Evolutionary conservation across 345 rosid genomes (phyloP), one percentile per base, ranked within the genome.

Genomic region (Carallia pectinifolia): DNA sequence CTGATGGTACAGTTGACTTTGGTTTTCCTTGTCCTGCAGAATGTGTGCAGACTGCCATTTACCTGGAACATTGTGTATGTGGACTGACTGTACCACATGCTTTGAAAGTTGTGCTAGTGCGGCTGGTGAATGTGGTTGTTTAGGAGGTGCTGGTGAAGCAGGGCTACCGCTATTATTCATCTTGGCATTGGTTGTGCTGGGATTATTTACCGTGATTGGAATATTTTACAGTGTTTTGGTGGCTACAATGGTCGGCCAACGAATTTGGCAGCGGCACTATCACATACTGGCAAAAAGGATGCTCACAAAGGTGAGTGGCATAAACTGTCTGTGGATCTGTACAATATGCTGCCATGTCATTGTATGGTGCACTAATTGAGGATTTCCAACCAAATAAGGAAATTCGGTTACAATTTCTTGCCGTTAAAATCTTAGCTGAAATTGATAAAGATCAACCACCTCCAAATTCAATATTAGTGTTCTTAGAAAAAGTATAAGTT

Each of bases 71-170:
- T 85, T 96, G 53, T 96, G 99, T 64, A 85, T 96, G 93, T 96
- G 99, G 98, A 92, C 96, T 40, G 99, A 96, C 84, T 96, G 99
- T 74, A 92, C 99, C 6, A 86, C 98, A 40, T 96, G 99, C 85
- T 88, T 92, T 60, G 99, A 96, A 81, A 83, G 94, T 64, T 92
- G 98, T 81, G 97, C 98, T 63, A 89, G 97, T 79, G 82, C 98
- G 64, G 91, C 90, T 6, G 73, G 92, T 73, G 99, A 96, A 81
- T 96, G 98, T 67, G 95, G 99, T 62, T 96, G 99, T 83, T 80
- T 96, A 74, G 94, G 97, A 68, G 98, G 98, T 72, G 99, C 99
- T 66, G 98, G 98, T 30, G 99, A 92, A 87, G 98, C 98, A 5
- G 99, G 99, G 75, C 76, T 96, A 61, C 99, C 98, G 0, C 73